phyloP scores from a whole-genome alignment of 1,284 basidiomycete species.

The Rhizopogon hawkerae region DNA sequence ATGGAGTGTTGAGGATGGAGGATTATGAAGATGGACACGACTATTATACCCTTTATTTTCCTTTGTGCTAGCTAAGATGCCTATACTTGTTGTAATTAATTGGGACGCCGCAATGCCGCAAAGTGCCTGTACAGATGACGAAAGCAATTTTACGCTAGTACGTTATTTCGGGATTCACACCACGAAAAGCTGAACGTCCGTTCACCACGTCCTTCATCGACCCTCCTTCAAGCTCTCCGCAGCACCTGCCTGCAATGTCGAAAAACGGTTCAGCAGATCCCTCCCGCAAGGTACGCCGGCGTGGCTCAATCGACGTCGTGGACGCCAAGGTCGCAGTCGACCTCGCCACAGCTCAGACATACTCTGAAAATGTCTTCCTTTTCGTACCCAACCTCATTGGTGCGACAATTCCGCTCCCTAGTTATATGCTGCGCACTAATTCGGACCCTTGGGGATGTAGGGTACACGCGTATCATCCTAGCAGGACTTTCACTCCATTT shows the following conservation, averaged over 20 bases:
- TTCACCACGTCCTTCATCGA: background rate
- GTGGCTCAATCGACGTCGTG: slow-evolving; percentile 51
- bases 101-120: background rate
- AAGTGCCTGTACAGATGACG: background rate
- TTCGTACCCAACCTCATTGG: slow-evolving; percentile 97
- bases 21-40: background rate
- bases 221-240: slow-evolving; percentile 1
- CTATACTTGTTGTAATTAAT: background rate
- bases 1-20: background rate
- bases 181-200: background rate
- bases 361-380: slow-evolving; percentile 89
- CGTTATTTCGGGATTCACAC: background rate
- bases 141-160: background rate
- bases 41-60: slow-evolving; percentile 4
- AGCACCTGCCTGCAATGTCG: slow-evolving; percentile 18
- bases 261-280: slow-evolving; percentile 20
- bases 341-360: slow-evolving; percentile 74
- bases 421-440: slow-evolving; percentile 4
- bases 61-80: background rate
- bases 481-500: slow-evolving; percentile 86
- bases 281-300: slow-evolving; percentile 16
- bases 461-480: slow-evolving; percentile 86
- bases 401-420: slow-evolving; percentile 26
- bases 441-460: slow-evolving; percentile 32
- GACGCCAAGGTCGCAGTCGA: slow-evolving; percentile 76